phyloP scores from a whole-genome alignment of 78 protist species.

The Dictyostelium purpureum region DNA sequence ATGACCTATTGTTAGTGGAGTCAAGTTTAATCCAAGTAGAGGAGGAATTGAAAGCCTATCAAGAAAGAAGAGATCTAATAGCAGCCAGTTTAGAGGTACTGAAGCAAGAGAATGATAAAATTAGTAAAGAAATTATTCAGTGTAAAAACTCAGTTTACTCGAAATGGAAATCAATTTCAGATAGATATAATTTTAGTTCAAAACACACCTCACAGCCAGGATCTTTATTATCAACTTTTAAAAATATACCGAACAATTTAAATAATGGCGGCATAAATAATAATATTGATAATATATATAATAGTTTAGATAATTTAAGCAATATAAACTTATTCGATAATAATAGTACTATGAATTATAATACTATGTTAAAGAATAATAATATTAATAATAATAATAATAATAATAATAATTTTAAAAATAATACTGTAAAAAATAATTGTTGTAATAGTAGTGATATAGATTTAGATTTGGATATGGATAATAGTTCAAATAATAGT shows the following conservation, averaged over 20 bases:
- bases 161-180: constrained; percentile 37
- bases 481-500: neutral
- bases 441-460: neutral
- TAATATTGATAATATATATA: neutral
- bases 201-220: too few species aligned
- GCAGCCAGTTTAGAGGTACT: neutral
- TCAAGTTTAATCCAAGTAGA: neutral
- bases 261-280: neutral
- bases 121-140: neutral
- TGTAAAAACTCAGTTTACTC: neutral
- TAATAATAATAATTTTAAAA: neutral
- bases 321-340: neutral
- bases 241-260: neutral
- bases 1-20: constrained; percentile 28
- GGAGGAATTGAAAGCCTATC: neutral
- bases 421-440: neutral
- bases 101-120: neutral
- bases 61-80: neutral
- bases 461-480: neutral
- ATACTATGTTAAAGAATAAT: neutral
- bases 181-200: neutral
- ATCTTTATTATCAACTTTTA: too few species aligned
- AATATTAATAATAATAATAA: neutral
- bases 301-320: neutral
- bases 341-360: neutral